Evolutionary conservation across 2,329 filamentous ascomycete species (phyloP).

Genomic region (Gliomastix tumulicola): DNA sequence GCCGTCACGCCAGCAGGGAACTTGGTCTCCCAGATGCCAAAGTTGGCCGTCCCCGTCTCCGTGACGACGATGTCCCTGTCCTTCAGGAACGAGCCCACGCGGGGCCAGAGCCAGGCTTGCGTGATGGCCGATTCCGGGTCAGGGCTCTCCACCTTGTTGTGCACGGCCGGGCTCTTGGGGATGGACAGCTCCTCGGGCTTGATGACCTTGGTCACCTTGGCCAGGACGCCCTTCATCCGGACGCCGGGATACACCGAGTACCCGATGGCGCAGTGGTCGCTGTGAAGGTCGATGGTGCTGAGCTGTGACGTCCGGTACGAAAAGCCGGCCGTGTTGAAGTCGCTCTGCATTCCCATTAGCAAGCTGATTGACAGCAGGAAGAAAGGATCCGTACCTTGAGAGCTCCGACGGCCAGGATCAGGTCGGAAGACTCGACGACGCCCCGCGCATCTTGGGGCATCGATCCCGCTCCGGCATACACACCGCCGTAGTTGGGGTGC

Average conservation of each 20-base stretch:
- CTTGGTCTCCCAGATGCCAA: slow-evolving; percentile 79
- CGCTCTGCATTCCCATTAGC: slow-evolving; percentile 39
- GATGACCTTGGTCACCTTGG: slow-evolving; percentile 57
- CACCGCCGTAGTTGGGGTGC: slow-evolving; percentile 69
- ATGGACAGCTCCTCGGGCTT: slow-evolving; percentile 51
- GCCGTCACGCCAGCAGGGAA: slow-evolving; percentile 75
- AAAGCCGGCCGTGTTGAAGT: slow-evolving; percentile 81
- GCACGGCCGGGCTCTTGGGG: slow-evolving; percentile 43
- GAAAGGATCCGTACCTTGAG: slow-evolving; percentile 34
- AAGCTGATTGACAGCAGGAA: background rate
- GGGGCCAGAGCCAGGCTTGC: slow-evolving; percentile 73
- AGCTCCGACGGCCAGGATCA: slow-evolving; percentile 64
- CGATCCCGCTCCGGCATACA: slow-evolving; percentile 77
- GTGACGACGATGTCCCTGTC: slow-evolving; percentile 74
- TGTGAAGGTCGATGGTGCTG: slow-evolving; percentile 76
- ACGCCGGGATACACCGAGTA: slow-evolving; percentile 75
- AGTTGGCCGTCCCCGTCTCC: slow-evolving; percentile 83
- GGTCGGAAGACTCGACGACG: slow-evolving; percentile 60
- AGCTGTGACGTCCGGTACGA: slow-evolving; percentile 71
- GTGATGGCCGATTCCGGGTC: slow-evolving; percentile 44
- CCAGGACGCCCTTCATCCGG: slow-evolving; percentile 70
- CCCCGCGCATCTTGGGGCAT: slow-evolving; percentile 54
- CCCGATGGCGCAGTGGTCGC: slow-evolving; percentile 62
- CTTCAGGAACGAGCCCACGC: slow-evolving; percentile 64
- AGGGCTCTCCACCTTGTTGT: slow-evolving; percentile 39